Percentiles rank a stretch among this genome's conserved stretches.
phyloP scores from a whole-genome alignment of 257 asterid genomes.

The Nicotiana knightiana region DNA sequence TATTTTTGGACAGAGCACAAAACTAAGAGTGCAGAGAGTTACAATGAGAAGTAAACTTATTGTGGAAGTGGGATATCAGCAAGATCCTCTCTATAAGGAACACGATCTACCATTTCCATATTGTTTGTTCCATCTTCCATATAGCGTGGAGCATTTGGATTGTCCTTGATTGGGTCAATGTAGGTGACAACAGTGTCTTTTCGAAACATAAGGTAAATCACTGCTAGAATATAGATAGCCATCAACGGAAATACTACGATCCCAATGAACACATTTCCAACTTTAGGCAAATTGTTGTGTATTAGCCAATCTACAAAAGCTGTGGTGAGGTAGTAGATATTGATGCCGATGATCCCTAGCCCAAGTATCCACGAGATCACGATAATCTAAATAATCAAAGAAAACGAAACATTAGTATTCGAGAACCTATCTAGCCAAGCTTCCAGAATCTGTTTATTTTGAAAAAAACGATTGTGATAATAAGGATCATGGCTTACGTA shows the following conservation, averaged over 20 bases:
- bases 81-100: conserved; percentile 63
- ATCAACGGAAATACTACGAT: conserved; percentile 65
- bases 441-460: not conserved
- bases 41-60: conserved; percentile 10
- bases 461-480: too few species aligned
- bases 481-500: conserved; percentile 40
- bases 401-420: not conserved
- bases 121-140: conserved; percentile 40
- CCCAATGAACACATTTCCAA: conserved; percentile 65
- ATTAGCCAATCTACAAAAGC: conserved; percentile 65
- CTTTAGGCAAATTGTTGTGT: conserved; percentile 55
- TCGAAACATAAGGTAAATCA: conserved; percentile 78
- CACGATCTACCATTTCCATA: conserved; percentile 13
- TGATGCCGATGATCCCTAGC: conserved; percentile 80
- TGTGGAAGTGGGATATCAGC: conserved; percentile 46
- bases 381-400: conserved; percentile 37
- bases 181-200: conserved; percentile 60
- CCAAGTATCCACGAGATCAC: conserved; percentile 78
- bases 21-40: not conserved
- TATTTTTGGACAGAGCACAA: not conserved
- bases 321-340: conserved; percentile 64
- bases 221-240: conserved; percentile 56
- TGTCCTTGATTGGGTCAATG: conserved; percentile 38
- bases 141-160: conserved; percentile 23
- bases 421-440: too few species aligned